Base-by-base conservation (phyloP, 306 rosid species). In the Sindora glabra region DNA sequence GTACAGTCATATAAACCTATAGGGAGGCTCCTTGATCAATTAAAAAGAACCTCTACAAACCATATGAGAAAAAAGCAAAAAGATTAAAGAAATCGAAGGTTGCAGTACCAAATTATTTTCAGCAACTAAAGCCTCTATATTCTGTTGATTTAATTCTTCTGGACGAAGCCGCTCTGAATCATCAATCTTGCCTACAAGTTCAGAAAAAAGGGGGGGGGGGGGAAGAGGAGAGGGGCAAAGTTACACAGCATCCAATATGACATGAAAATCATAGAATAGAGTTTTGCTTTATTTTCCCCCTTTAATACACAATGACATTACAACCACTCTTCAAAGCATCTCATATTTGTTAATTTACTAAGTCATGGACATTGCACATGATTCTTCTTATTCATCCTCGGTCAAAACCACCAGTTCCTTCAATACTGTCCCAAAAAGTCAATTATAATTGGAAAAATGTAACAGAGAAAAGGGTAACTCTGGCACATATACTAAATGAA, bases 121-220 rank as follows among this genome's bases (percentile, higher is more conserved):
- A 12, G 98, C 96, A 76, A 92, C 94, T 79, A 92, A 69, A 48
- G 98, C 98, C 80, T 92, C 96, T 71, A 92, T 92, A 62, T 83
- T 92, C 63, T 92, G 98, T 55, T 92, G 98, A 73, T 92, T 92
- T 70, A 92, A 74, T 79, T 92, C 98, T 74, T 92, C 98, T 15
- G 98, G 98, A 49, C 94, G 89, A 57, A 92, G 94, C 52, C 86
- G 83, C 58, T 92, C 98, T 2, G 95, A 83, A 62, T 85, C 90
- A 61, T 77, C 90, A 74, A 92, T 73, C 80, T 80, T 89, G 40
- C 79, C 96, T 92, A 56, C 75, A 59, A 30, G n/a, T 11, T 33
- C 23, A 68, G 27, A 61, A 71, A 22, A 56, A 38, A 48, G 2
- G 12, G 12, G n/a, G n/a, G n/a, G n/a, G n/a, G n/a, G n/a, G n/a